These are phyloP conservation scores for Heterobasidion parviporum DNA, from an alignment of 1,284 basidiomycete species.

Conservation along the genomic window DNA sequence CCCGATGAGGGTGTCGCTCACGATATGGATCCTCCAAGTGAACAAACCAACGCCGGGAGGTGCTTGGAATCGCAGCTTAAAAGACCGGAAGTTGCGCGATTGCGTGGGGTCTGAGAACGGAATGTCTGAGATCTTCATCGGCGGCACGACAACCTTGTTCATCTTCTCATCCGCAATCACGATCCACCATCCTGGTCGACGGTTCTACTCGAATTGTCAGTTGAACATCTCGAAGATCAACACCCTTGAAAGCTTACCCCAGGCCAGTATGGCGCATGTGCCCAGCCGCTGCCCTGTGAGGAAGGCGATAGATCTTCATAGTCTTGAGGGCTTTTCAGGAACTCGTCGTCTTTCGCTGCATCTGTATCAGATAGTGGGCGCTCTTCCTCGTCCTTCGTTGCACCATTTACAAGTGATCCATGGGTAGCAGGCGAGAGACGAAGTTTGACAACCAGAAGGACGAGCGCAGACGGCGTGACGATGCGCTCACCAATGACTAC, in stretches of 20 bases:
- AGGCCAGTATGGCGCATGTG: conserved; percentile 90
- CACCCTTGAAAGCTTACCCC: conserved; percentile 40
- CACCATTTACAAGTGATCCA: conserved; percentile 38
- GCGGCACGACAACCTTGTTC: conserved; percentile 87
- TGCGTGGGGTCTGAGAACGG: conserved; percentile 54
- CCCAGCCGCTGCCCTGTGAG: conserved; percentile 46
- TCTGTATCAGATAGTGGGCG: conserved; percentile 28
- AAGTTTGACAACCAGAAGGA: conserved; percentile 82
- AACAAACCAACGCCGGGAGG: conserved; percentile 81
- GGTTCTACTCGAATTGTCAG: conserved; percentile 39
- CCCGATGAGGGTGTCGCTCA: conserved; percentile 86
- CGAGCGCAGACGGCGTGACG: conserved; percentile 85
- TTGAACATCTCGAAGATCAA: conserved; percentile 5
- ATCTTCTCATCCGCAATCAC: conserved; percentile 89
- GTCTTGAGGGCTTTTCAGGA: conserved; percentile 57
- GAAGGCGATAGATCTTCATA: conserved; percentile 44
- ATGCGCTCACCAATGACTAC: conserved; percentile 86
- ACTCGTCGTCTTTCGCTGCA: conserved; percentile 59
- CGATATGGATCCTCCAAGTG: conserved; percentile 82
- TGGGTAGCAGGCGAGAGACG: conserved; percentile 51
- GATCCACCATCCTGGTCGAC: conserved; percentile 87
- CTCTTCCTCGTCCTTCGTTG: conserved; percentile 35
- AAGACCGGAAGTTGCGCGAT: conserved; percentile 70
- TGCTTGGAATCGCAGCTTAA: conserved; percentile 92
- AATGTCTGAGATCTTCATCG: conserved; percentile 77